phyloP scores from a whole-genome alignment of 1,284 basidiomycete species.

The Peniophora sp. region DNA sequence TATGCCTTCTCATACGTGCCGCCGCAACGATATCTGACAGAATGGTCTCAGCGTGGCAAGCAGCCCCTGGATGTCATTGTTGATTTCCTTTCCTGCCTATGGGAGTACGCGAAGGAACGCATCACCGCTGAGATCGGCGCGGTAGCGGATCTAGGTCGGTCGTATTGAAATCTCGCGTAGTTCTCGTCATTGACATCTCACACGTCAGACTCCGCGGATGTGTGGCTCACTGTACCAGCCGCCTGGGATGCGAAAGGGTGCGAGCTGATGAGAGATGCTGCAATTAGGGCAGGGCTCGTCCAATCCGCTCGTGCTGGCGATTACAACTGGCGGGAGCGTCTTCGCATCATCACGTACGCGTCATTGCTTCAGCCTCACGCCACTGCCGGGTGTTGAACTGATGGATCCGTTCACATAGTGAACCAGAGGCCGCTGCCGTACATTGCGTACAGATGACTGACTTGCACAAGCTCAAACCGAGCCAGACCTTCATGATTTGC shows the following conservation, averaged over 20 bases:
- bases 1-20: slow-evolving; percentile 26
- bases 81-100: slow-evolving; percentile 72
- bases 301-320: slow-evolving; percentile 66
- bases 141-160: slow-evolving; percentile 71
- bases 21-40: neutral
- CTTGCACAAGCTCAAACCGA: slow-evolving; percentile 65
- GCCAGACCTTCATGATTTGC: slow-evolving; percentile 73
- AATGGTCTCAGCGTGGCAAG: slow-evolving; percentile 54
- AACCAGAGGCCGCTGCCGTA: slow-evolving; percentile 80
- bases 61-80: slow-evolving; percentile 66
- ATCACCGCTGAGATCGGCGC: slow-evolving; percentile 77
- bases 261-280: slow-evolving; percentile 74
- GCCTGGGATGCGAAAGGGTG: slow-evolving; percentile 80
- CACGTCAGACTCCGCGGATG: slow-evolving; percentile 60
- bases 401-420: slow-evolving; percentile 27
- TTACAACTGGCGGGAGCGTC: slow-evolving; percentile 62
- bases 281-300: slow-evolving; percentile 70
- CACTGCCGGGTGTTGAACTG: neutral
- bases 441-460: slow-evolving; percentile 74
- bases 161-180: neutral
- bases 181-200: slow-evolving; percentile 1
- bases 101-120: slow-evolving; percentile 78
- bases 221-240: slow-evolving; percentile 77
- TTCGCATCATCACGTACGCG: slow-evolving; percentile 67
- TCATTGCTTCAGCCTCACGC: neutral